Evolutionary conservation across 2,329 filamentous ascomycete species (phyloP), one percentile per base, ranked within the genome.

Genomic region (Penicillium olsonii): DNA sequence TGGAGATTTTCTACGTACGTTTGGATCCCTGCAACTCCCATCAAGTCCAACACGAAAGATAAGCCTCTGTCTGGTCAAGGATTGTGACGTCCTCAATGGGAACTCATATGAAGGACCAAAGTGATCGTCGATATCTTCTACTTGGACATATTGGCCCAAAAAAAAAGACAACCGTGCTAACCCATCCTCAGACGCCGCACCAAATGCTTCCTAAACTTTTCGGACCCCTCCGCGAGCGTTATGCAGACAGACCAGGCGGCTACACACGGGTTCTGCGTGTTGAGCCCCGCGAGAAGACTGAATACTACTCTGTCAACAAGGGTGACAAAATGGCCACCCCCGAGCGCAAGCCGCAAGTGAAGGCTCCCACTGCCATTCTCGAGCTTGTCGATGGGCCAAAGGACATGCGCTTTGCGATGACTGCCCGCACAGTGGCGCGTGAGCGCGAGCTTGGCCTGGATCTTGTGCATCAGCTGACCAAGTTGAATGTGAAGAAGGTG

Each of bases 231-330:
- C 83, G 87, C 60, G 76, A 85, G 68, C 88, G 94, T 62, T 99
- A 97, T 74, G 76, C 80, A 38, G 68, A 79, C 45, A 84, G 94
- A 41, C 88, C 88, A 1, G 94, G 94, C 55, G 94, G 94, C 48
- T 99, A 97, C 79, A 99, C 94, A 15, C 89, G 94, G 37, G 89
- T 99, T 10, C 84, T 96, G 40, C 89, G 91, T 60, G 91, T 95
- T 57, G 92, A 97, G 74, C 88, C 94, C 49, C 83, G 88, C 64
- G 90, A 92, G 71, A 61, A 62, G 55, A 56, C 46, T 26, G 56
- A 62, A 52, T 62, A 60, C 48, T 62, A 53, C 47, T 54, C 50
- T 27, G 40, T 51, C 4, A 48, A 48, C 33, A 55, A 53, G 33
- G 53, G 56, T 14, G 53, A 53, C 46, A 59, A 55, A 42, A 41